A percentile compares a stretch with the other conserved stretches of the same genome.
Conservation (phyloP, 2,329 filamentous ascomycete species). For the Aspergillus proliferans region DNA sequence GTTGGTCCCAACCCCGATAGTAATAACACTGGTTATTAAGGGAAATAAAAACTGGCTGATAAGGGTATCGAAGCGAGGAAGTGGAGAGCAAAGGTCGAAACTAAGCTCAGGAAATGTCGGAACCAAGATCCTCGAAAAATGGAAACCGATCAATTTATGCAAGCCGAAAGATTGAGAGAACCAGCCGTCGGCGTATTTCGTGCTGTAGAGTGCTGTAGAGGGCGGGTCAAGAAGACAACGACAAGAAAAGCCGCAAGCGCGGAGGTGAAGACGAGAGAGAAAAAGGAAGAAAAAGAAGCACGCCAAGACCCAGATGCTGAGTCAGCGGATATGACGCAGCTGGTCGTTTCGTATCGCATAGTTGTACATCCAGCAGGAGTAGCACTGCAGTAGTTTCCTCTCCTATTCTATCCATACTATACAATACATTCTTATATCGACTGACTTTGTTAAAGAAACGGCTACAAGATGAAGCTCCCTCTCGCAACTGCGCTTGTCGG, state of each 20-base stretch:
- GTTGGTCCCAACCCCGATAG: background rate
- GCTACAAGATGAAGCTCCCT: conserved; percentile 58
- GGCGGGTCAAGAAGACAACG: background rate
- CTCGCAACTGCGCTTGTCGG: conserved; percentile 53
- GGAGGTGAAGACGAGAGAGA: background rate
- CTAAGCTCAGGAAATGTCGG: background rate
- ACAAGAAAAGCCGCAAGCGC: background rate
- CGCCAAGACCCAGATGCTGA: background rate
- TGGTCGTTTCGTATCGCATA: background rate
- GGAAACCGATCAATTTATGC: background rate
- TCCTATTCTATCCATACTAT: background rate
- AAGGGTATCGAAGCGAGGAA: background rate
- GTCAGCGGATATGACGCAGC: conserved; percentile 8
- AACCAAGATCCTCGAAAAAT: background rate
- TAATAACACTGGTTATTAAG: background rate
- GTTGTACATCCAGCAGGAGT: background rate
- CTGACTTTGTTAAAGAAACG: conserved; percentile 1
- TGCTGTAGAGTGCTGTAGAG: background rate
- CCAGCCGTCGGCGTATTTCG: background rate
- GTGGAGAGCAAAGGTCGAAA: background rate
- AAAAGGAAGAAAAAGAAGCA: background rate
- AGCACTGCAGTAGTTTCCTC: background rate
- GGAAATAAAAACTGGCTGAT: background rate
- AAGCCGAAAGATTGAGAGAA: background rate
- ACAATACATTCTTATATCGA: background rate